Percentiles rank a stretch among this genome's conserved stretches.
Conservation (phyloP, 371 early-diverging fungal genomes). For the Coemansia sp. region DNA sequence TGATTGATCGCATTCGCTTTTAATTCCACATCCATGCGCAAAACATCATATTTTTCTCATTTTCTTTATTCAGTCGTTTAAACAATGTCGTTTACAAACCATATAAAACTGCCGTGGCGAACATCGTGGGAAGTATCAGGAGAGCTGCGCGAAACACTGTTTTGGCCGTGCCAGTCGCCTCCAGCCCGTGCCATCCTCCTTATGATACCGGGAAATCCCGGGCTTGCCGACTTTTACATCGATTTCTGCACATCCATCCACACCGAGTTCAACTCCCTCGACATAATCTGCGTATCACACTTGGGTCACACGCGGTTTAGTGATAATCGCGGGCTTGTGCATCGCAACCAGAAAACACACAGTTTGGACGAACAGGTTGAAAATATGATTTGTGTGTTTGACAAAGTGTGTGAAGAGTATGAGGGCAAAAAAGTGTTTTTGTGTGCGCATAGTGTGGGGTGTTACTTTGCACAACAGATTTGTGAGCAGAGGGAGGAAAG, state of each 20-base stretch:
- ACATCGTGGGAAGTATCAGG: constrained; percentile 28
- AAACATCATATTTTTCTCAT: too few species aligned
- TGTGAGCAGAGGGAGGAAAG: constrained; percentile 56
- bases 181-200: constrained; percentile 29
- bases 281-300: constrained; percentile 50
- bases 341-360: constrained; percentile 12
- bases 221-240: constrained; percentile 48
- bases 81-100: constrained; percentile 29
- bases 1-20: too few species aligned
- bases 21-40: too few species aligned
- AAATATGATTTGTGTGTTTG: constrained; percentile 41
- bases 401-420: constrained; percentile 32
- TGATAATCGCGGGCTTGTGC: constrained; percentile 36
- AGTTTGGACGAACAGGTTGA: constrained; percentile 38
- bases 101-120: constrained; percentile 29
- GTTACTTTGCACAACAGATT: constrained; percentile 45
- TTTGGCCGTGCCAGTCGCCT: constrained; percentile 29
- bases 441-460: constrained; percentile 51
- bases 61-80: neutral
- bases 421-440: constrained; percentile 30
- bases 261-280: constrained; percentile 20
- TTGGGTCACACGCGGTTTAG: constrained; percentile 48
- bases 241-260: constrained; percentile 46
- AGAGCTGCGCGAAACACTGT: constrained; percentile 44
- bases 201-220: constrained; percentile 49